Evolutionary conservation across 1,139 yeast species (phyloP).

Genomic region (Torulaspora globosa): DNA sequence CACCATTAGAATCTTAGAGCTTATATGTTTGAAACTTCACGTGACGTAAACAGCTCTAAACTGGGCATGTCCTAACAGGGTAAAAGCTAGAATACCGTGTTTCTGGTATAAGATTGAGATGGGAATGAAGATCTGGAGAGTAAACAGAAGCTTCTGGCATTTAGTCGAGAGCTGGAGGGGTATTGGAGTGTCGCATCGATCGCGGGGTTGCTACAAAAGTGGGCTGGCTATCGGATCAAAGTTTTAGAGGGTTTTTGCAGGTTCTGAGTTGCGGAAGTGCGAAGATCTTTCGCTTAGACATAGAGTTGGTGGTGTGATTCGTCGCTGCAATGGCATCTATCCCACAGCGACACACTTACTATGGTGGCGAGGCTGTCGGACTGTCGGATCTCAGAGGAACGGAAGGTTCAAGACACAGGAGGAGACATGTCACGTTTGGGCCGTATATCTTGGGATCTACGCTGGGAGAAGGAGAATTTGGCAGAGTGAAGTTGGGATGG

Average conservation of each 20-base stretch:
- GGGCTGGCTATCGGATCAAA: not conserved
- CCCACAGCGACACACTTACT: conserved; percentile 27
- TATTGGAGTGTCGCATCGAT: not conserved
- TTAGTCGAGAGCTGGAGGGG: not conserved
- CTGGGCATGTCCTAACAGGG: not conserved
- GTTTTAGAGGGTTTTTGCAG: not conserved
- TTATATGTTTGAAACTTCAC: not conserved
- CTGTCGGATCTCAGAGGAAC: conserved; percentile 2
- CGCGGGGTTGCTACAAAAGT: not conserved
- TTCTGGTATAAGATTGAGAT: not conserved
- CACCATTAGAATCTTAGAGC: not conserved
- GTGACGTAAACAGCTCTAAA: not conserved
- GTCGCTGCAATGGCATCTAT: conserved; percentile 14
- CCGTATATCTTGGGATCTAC: conserved; percentile 86
- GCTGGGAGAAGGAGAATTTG: conserved; percentile 95
- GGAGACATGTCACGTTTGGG: conserved; percentile 62
- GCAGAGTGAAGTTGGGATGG: conserved; percentile 96
- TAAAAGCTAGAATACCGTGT: not conserved
- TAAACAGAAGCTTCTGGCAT: conserved; percentile 1
- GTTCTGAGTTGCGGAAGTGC: not conserved
- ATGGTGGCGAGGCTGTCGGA: conserved; percentile 23
- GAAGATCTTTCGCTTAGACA: not conserved
- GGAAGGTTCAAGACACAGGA: conserved; percentile 10
- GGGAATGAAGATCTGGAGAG: conserved; percentile 2
- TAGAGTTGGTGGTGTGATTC: not conserved